phyloP scores from a whole-genome alignment of 371 early-diverging fungal genomes.

The Mucor ambiguus region DNA sequence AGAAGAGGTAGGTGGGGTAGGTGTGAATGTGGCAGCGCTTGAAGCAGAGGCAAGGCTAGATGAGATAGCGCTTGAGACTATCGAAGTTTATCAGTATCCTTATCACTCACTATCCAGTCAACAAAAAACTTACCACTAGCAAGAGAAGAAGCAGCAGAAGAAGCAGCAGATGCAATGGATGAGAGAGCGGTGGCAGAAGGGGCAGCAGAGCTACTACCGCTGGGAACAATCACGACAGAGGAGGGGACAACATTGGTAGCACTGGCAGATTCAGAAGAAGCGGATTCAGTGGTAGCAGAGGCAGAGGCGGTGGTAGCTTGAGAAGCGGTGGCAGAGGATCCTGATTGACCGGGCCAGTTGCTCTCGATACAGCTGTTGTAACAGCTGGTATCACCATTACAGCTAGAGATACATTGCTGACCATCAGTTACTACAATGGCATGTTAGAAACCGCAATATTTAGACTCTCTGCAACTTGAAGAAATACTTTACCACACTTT shows the following conservation, averaged over 20 bases:
- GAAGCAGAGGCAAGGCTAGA: slow-evolving; percentile 5
- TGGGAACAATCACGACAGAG: background rate
- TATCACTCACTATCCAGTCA: background rate
- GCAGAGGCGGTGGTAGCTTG: background rate
- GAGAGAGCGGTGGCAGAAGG: slow-evolving; percentile 1
- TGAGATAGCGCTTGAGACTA: slow-evolving; percentile 4
- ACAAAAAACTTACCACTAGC: slow-evolving; percentile 2
- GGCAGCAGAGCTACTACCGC: background rate
- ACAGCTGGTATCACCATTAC: slow-evolving; percentile 18
- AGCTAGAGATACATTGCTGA: slow-evolving; percentile 16
- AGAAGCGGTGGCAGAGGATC: background rate
- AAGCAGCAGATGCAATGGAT: background rate
- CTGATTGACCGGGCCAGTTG: slow-evolving; percentile 24
- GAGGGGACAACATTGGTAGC: background rate
- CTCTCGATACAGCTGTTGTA: slow-evolving; percentile 19
- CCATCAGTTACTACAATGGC: slow-evolving; percentile 15
- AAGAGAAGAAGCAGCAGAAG: slow-evolving; percentile 10
- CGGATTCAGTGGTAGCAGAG: background rate
- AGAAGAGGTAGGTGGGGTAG: slow-evolving; percentile 11
- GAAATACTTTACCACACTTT: slow-evolving; percentile 22
- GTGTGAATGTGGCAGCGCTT: slow-evolving; percentile 4
- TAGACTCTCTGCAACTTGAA: background rate
- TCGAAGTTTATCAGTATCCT: background rate
- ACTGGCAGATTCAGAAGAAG: background rate
- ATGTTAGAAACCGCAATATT: background rate